Evolutionary conservation across 2,329 filamentous ascomycete species (phyloP).

Genomic region (Lecanosticta acicola): DNA sequence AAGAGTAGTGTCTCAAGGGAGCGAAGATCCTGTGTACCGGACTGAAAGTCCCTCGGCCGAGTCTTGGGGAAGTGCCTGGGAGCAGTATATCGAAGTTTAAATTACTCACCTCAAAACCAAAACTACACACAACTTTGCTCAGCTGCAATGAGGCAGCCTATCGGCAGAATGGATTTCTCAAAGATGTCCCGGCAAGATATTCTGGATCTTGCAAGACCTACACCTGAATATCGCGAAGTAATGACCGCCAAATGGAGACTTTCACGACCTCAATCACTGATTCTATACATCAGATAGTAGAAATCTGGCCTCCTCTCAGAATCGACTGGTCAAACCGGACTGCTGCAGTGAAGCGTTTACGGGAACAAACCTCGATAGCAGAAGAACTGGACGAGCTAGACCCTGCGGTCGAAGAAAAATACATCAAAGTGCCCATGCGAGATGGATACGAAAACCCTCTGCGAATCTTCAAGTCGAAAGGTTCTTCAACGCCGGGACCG

Average conservation of each 20-base stretch:
- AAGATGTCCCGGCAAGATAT: constrained; percentile 15
- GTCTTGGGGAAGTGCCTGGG: too few species aligned
- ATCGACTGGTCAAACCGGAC: constrained; percentile 12
- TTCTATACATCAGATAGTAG: constrained; percentile 12
- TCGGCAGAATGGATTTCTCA: constrained; percentile 10
- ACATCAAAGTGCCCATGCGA: constrained; percentile 2
- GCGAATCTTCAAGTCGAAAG: constrained; percentile 7
- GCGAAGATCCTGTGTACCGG: too few species aligned
- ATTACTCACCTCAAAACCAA: too few species aligned
- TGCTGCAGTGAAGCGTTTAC: constrained; percentile 8
- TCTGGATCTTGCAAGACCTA: constrained; percentile 13
- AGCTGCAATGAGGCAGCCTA: not conserved
- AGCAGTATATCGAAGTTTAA: too few species aligned
- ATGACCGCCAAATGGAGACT: too few species aligned
- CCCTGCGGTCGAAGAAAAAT: constrained; percentile 9
- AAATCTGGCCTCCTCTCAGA: constrained; percentile 13
- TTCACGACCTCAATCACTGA: too few species aligned
- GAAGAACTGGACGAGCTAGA: constrained; percentile 17
- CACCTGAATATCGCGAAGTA: constrained; percentile 16
- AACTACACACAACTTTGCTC: too few species aligned
- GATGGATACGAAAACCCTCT: constrained; percentile 14
- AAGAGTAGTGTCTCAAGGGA: too few species aligned
- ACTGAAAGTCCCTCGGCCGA: too few species aligned
- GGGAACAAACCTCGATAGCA: constrained; percentile 12
- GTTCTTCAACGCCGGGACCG: constrained; percentile 9